A percentile compares a stretch with the other conserved stretches of the same genome.
Conservation (phyloP, 163 green algal genomes). For the Smithsoniella earleae region DNA sequence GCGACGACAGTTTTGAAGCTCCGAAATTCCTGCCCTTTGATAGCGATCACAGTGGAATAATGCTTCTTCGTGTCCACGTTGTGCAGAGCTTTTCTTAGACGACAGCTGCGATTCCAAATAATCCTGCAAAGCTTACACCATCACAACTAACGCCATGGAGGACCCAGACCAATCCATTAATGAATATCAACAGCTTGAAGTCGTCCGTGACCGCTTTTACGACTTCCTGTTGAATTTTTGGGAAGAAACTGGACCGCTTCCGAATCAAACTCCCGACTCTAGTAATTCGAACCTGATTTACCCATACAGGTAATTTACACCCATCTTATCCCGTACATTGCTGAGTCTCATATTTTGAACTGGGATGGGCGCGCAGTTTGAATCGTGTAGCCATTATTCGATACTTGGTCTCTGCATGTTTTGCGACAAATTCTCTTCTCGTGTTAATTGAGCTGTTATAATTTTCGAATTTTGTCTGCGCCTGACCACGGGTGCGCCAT, state of each 20-base stretch:
- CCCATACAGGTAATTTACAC: background rate
- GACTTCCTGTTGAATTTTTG: constrained; percentile 22
- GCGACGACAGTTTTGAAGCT: background rate
- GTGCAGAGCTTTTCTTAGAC: too few species aligned
- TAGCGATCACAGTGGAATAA: too few species aligned
- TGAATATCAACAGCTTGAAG: constrained; percentile 5
- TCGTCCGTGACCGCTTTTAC: constrained; percentile 6
- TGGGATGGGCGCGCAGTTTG: too few species aligned
- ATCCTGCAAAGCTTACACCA: too few species aligned
- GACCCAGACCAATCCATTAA: background rate
- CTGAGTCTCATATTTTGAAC: background rate
- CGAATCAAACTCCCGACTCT: background rate
- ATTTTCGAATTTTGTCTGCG: too few species aligned
- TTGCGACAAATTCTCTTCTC: background rate
- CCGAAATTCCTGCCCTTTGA: background rate
- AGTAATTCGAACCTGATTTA: background rate
- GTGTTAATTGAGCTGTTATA: too few species aligned
- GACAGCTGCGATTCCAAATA: too few species aligned
- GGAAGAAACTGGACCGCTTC: background rate
- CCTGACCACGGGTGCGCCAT: too few species aligned
- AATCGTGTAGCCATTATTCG: background rate
- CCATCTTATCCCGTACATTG: too few species aligned
- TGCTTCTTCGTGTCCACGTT: too few species aligned
- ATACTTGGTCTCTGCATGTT: background rate
- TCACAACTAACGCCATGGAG: background rate